Percentiles rank a stretch among this genome's conserved stretches.
These are phyloP conservation scores for Ascochyta lentis DNA, from an alignment of 2,329 filamentous ascomycete species.

Conservation along the genomic window DNA sequence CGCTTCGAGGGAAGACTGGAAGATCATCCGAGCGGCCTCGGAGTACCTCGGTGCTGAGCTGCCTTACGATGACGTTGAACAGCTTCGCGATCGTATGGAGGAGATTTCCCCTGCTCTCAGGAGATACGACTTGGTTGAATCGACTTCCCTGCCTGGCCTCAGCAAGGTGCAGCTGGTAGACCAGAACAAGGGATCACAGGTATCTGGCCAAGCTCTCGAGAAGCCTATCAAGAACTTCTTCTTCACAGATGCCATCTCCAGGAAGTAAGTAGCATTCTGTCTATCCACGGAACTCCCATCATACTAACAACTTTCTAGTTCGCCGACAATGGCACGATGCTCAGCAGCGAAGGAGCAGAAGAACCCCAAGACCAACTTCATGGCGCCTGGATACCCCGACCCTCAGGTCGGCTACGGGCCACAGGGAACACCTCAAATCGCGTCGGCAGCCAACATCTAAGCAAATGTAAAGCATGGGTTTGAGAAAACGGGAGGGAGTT, in stretches of 20 bases:
- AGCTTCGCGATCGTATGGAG: conserved; percentile 89
- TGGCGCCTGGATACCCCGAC: conserved; percentile 56
- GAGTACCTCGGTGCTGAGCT: conserved; percentile 89
- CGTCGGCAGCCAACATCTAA: conserved; percentile 36
- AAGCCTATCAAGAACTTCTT: conserved; percentile 95
- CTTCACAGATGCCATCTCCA: conserved; percentile 95
- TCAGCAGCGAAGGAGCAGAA: conserved; percentile 82
- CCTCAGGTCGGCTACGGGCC: conserved; percentile 53
- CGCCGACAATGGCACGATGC: conserved; percentile 97
- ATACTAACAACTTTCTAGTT: conserved; percentile 62
- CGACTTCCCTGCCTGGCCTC: conserved; percentile 72
- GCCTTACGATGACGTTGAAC: conserved; percentile 90
- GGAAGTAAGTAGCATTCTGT: conserved; percentile 70
- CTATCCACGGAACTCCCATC: background rate
- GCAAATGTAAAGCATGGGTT: conserved; percentile 19
- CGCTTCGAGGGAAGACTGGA: conserved; percentile 95
- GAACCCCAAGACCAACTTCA: conserved; percentile 58
- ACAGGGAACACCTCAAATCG: conserved; percentile 21
- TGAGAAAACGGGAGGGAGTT: conserved; percentile 21
- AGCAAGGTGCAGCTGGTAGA: conserved; percentile 96
- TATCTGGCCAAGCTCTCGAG: conserved; percentile 76
- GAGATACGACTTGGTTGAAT: conserved; percentile 90
- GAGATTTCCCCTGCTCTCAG: conserved; percentile 92
- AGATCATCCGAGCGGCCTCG: conserved; percentile 91
- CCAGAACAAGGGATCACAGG: conserved; percentile 86